Evolutionary conservation across 2,329 filamentous ascomycete species (phyloP), one percentile per base, ranked within the genome.

Genomic region (Hymenoscyphus occultus): DNA sequence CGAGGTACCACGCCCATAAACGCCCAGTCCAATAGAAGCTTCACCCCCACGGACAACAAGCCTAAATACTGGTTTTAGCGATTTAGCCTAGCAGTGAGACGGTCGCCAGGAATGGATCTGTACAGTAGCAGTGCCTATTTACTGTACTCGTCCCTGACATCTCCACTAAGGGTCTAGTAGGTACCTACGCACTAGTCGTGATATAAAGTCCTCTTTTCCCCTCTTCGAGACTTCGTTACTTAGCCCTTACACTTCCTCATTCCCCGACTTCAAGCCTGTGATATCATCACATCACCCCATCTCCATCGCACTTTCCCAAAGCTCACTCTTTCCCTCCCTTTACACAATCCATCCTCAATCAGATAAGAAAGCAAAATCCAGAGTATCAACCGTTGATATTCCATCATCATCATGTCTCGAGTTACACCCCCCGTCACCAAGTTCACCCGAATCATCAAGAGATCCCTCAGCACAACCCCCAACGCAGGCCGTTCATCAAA

Each of bases 401-500:
- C 32, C 7, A 35, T 35, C 32, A 35, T 9, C 63, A 69, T 31
- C 13, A 76, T 76, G 74, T 74, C 72, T 12, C 67, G 74, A 71
- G 66, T 75, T 39, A 75, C 74, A 57, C 72, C 72, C 48, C 72
- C 72, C 28, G 71, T 74, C 4, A 71, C 63, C 59, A 74, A 71
- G 59, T 64, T 74, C 56, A 68, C 67, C 42, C 70, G 71, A 61
- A 62, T 66, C 9, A 40, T 74, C 6, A 64, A 71, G 58, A 63
- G 68, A 56, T 71, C 74, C 62, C 71, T 68, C 59, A 71, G 71
- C 56, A 19, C 45, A 19, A 73, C 68, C 61, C 63, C 72, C 39
- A 68, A 66, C 28, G 64, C 70, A 16, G 62, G 56, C 3, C 72
- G 68, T 60, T 68, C 72, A 12, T 73, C 69, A 10, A 60, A 48